Evolutionary conservation across 2,329 filamentous ascomycete species (phyloP).

Genomic region (Emydomyces testavorans): DNA sequence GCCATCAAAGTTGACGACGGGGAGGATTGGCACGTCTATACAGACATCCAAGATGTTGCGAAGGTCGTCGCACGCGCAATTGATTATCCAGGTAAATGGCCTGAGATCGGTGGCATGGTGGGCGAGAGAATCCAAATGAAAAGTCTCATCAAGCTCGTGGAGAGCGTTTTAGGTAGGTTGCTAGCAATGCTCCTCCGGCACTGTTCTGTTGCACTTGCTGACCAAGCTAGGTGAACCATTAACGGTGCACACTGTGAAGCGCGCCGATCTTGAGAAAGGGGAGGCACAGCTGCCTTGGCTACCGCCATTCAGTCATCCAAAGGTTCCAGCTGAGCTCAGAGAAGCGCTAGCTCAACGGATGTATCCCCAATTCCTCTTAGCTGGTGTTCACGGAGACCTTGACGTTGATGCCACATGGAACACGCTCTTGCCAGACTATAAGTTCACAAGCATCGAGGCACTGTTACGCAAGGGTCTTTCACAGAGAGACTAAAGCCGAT

Average conservation of each 20-base stretch:
- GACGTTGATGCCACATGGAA: constrained; percentile 28
- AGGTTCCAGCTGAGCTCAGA: constrained; percentile 19
- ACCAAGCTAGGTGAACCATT: constrained; percentile 23
- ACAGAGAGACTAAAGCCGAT: not conserved
- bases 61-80: constrained; percentile 28
- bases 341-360: constrained; percentile 18
- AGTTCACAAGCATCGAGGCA: constrained; percentile 24
- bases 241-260: constrained; percentile 34
- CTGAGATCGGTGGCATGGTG: constrained; percentile 28
- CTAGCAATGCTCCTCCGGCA: too few relatives aligned
- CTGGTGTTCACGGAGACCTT: constrained; percentile 17
- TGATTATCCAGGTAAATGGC: constrained; percentile 35
- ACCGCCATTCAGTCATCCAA: constrained; percentile 20
- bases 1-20: constrained; percentile 24
- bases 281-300: constrained; percentile 21
- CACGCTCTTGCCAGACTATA: constrained; percentile 25
- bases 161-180: constrained; percentile 25
- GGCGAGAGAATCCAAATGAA: constrained; percentile 23
- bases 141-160: constrained; percentile 25
- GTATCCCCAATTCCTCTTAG: constrained; percentile 19
- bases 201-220: not conserved
- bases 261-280: constrained; percentile 40
- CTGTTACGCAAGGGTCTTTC: constrained; percentile 17
- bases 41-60: constrained; percentile 28
- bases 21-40: constrained; percentile 22